Percentiles rank a stretch among this genome's conserved stretches.
These are phyloP conservation scores for Paxillus rubicundulus DNA, from an alignment of 768 basidiomycete genomes.

Conservation along the genomic window DNA sequence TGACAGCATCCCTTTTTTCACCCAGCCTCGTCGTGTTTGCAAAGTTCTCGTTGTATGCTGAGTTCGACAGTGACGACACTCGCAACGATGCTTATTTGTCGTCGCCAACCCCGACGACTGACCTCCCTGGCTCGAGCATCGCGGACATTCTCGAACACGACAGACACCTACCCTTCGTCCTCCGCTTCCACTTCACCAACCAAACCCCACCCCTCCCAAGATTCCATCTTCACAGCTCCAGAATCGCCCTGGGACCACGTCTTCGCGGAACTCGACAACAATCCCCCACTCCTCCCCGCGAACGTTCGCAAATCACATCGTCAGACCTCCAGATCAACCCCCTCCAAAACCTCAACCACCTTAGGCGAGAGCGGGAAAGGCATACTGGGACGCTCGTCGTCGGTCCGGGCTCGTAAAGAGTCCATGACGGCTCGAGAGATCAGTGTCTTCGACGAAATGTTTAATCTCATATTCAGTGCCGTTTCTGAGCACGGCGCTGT, in stretches of 20 bases:
- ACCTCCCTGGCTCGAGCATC: background rate
- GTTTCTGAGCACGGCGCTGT: slow-evolving; percentile 34
- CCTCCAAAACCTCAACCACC: slow-evolving; percentile 2
- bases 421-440: slow-evolving; percentile 69
- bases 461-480: slow-evolving; percentile 65
- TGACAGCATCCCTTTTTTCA: background rate
- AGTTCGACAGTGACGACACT: background rate
- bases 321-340: slow-evolving; percentile 2
- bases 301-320: slow-evolving; percentile 14
- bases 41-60: background rate
- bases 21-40: too few relatives aligned
- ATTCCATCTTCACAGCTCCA: slow-evolving; percentile 35
- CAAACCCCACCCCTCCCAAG: slow-evolving; percentile 5
- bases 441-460: slow-evolving; percentile 68
- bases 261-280: slow-evolving; percentile 44
- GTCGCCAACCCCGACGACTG: slow-evolving; percentile 6
- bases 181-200: background rate
- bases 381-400: slow-evolving; percentile 12
- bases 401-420: slow-evolving; percentile 39
- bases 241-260: slow-evolving; percentile 53
- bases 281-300: slow-evolving; percentile 24
- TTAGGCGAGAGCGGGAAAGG: background rate
- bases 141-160: background rate
- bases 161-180: background rate
- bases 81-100: slow-evolving; percentile 20